Percentiles rank a stretch among this genome's conserved stretches.
These are phyloP conservation scores for Reticulascus tulasneorum DNA, from an alignment of 2,329 filamentous ascomycete species.

Conservation along the genomic window DNA sequence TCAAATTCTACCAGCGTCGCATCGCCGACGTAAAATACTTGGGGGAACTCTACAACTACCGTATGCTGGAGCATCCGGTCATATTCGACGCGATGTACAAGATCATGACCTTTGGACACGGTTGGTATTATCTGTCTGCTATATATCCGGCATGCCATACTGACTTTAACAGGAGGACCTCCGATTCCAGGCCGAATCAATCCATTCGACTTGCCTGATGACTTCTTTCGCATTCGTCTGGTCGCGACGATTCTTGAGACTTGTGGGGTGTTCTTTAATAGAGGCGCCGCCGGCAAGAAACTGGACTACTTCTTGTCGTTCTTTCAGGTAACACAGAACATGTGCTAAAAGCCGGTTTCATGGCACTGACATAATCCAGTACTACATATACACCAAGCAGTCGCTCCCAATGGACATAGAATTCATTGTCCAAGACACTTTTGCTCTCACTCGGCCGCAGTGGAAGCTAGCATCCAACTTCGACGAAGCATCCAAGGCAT, in stretches of 20 bases:
- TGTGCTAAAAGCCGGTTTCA: constrained; percentile 4
- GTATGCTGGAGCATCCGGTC: constrained; percentile 90
- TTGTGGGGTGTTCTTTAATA: constrained; percentile 93
- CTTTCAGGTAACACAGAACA: constrained; percentile 83
- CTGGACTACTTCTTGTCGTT: constrained; percentile 96
- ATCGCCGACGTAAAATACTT: constrained; percentile 96
- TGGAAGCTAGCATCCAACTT: constrained; percentile 83
- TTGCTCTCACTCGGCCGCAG: constrained; percentile 77
- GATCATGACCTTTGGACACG: constrained; percentile 88
- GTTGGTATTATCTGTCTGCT: constrained; percentile 33
- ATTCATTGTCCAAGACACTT: constrained; percentile 92
- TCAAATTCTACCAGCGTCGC: constrained; percentile 92
- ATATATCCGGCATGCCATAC: constrained; percentile 30
- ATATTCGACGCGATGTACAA: constrained; percentile 96
- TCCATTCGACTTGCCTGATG: constrained; percentile 80
- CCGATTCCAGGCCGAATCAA: constrained; percentile 75
- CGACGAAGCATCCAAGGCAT: constrained; percentile 77
- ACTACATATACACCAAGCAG: constrained; percentile 90
- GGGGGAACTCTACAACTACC: constrained; percentile 95
- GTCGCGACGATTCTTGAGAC: constrained; percentile 89
- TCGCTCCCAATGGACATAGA: constrained; percentile 94
- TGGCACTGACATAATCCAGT: constrained; percentile 44
- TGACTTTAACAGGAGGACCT: too few species aligned
- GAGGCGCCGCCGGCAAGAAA: constrained; percentile 91
- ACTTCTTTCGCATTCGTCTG: constrained; percentile 92